Percentiles rank a stretch among this genome's conserved stretches.
phyloP scores from a whole-genome alignment of 768 basidiomycete species.

The Leccinum aurantiacum region DNA sequence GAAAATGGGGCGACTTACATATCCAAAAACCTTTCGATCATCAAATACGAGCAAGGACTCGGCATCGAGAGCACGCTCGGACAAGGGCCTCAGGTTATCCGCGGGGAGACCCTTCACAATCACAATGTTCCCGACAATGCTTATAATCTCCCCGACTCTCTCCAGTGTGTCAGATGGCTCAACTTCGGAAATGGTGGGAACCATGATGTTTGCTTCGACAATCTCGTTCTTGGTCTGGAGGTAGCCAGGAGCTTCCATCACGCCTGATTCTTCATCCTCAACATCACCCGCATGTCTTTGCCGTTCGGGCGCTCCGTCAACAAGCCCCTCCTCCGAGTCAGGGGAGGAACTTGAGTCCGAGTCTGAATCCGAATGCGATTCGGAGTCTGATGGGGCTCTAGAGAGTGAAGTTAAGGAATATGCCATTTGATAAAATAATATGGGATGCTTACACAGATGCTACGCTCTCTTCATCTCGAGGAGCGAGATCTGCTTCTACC shows the following conservation, averaged over 20 bases:
- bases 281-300: conserved; percentile 25
- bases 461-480: conserved; percentile 40
- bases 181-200: conserved; percentile 67
- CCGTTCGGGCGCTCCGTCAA: conserved; percentile 4
- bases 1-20: conserved; percentile 52
- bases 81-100: conserved; percentile 43
- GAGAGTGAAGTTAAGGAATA: conserved; percentile 18
- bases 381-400: conserved; percentile 35
- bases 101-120: conserved; percentile 66
- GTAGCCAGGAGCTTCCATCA: conserved; percentile 41
- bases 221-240: conserved; percentile 73
- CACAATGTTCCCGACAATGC: conserved; percentile 67
- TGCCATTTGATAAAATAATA: conserved; percentile 1
- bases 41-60: conserved; percentile 90
- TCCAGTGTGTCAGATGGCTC: conserved; percentile 65
- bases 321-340: conserved; percentile 20
- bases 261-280: conserved; percentile 55
- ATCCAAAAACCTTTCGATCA: conserved; percentile 87
- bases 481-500: conserved; percentile 62
- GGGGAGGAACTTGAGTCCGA: conserved; percentile 22
- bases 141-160: conserved; percentile 76
- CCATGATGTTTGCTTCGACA: conserved; percentile 51
- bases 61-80: conserved; percentile 73
- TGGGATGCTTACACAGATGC: conserved; percentile 22
- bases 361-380: conserved; percentile 40